phyloP scores from a whole-genome alignment of 768 basidiomycete species.

The Mycena vulgaris region DNA sequence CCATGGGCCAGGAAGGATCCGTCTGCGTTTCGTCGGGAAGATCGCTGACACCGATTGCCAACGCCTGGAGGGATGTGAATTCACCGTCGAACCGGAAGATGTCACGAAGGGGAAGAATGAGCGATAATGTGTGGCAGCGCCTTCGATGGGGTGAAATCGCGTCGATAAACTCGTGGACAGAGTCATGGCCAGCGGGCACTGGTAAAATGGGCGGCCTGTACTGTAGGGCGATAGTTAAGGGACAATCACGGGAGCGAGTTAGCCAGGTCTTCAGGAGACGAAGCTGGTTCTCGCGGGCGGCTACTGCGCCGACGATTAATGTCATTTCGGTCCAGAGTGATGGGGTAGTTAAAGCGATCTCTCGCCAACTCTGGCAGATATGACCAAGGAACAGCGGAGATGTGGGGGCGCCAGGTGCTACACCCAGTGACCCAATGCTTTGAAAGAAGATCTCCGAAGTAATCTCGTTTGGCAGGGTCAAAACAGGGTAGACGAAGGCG shows the following conservation, averaged over 20 bases:
- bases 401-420: no score
- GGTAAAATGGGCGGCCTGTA: no score
- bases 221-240: no score
- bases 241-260: no score
- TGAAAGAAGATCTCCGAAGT: conserved; percentile 1
- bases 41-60: not conserved
- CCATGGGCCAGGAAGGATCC: not conserved
- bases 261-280: no score
- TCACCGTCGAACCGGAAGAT: not conserved
- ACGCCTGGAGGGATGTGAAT: not conserved
- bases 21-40: not conserved
- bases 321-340: not conserved
- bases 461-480: no score
- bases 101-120: not conserved
- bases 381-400: no score
- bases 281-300: no score
- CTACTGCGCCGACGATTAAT: not conserved
- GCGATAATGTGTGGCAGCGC: not conserved
- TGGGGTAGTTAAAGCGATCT: conserved; percentile 4
- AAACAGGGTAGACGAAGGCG: no score
- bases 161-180: not conserved
- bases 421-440: not conserved
- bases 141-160: not conserved
- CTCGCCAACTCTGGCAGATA: conserved; percentile 3
- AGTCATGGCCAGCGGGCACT: no score